Evolutionary conservation across 1,139 yeast genomes (phyloP), one percentile per base, ranked within the genome.

Genomic region (Hemisphaericaspora lyxosophila): DNA sequence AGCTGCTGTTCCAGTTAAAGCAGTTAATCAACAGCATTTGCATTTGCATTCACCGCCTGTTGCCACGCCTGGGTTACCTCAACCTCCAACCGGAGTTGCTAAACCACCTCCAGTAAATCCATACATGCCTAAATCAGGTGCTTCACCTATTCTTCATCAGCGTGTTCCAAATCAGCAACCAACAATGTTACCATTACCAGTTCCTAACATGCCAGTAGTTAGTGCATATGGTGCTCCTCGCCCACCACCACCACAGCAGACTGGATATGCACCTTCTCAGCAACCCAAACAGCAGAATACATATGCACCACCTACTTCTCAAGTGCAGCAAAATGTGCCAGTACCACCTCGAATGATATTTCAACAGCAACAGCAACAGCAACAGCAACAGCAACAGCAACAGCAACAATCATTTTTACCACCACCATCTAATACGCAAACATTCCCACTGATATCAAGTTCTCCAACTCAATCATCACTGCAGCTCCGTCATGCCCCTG

Each of bases 1-100:
- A 40, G 57, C 61, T 6, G 62, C 60, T 11, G 50, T 52, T n/a
- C 58, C 59, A 14, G 52, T 46, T 1, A 44, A 40, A 17, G 25
- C 43, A 12, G 33, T 44, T 12, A 40, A 42, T 15, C 47, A 48
- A 19, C 50, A 51, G 3, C 47, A 34, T 20, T 36, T 34, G n/a
- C 45, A 34, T 9, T 22, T 6, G 18, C 36, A 22, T 5, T 36
- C 23, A 20, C 34, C 34, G 9, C 35, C 30, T 12, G n/a, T n/a
- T n/a, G n/a, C n/a, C n/a, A 22, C 28, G 12, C 37, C 43, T 13
- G 32, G 45, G 20, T 36, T 40, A 13, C 41, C 39, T 11, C 34
- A 38, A 29, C 31, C 43, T 27, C 35, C 43, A 14, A 25, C 39
- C 17, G 47, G 41, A 15, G 44, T 51, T 2, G 43, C 49, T 7